Percentiles rank a stretch among this genome's conserved stretches.
These are phyloP conservation scores for Podila horticola DNA, from an alignment of 192 early-diverging fungal genomes.

Conservation along the genomic window DNA sequence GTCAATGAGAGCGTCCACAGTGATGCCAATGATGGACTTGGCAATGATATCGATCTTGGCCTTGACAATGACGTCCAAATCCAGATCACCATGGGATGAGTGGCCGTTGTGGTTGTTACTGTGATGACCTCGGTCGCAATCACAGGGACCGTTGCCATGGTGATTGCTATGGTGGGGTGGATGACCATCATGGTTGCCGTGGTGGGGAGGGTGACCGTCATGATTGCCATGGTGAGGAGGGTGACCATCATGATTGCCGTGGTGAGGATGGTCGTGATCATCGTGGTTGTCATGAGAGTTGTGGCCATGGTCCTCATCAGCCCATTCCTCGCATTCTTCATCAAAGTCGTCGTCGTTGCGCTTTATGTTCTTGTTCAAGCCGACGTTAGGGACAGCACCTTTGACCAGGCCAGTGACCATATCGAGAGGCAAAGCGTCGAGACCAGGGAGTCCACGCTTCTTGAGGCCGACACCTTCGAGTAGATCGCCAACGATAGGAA, in stretches of 20 bases:
- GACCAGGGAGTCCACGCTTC: background rate
- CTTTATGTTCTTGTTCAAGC: background rate
- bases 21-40: conserved; percentile 1
- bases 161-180: background rate
- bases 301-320: background rate
- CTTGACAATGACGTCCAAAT: conserved; percentile 12
- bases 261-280: background rate
- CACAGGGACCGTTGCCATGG: background rate
- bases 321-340: background rate
- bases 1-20: conserved; percentile 12
- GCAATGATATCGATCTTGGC: conserved; percentile 16
- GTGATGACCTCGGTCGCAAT: background rate
- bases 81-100: background rate
- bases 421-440: background rate
- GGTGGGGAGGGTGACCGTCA: background rate
- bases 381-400: background rate
- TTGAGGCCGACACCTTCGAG: background rate
- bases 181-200: background rate
- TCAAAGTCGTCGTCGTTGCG: background rate
- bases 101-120: background rate
- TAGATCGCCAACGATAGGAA: background rate
- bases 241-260: background rate
- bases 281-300: background rate
- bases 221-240: background rate
- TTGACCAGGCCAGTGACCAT: background rate